These are phyloP conservation scores for Malassezia restricta DNA, from an alignment of 1,284 basidiomycete genomes.

Conservation along the genomic window DNA sequence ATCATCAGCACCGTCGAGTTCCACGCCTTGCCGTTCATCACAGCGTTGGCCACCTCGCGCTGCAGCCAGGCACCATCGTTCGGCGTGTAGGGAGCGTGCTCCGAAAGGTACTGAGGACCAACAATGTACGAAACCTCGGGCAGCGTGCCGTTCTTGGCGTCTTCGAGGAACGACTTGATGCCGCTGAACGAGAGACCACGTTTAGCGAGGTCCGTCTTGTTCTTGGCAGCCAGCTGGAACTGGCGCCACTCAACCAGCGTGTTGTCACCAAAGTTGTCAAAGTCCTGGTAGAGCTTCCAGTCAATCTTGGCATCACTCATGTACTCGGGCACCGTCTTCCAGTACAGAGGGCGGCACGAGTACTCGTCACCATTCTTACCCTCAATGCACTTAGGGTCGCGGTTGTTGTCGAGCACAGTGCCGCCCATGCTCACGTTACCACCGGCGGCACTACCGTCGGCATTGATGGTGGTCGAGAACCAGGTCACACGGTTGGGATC, in stretches of 20 bases:
- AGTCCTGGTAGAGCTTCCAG: slow-evolving; percentile 27
- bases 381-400: slow-evolving; percentile 12
- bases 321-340: slow-evolving; percentile 33
- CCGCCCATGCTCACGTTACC: slow-evolving; percentile 8
- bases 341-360: slow-evolving; percentile 16
- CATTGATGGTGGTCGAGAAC: slow-evolving; percentile 19
- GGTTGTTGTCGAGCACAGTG: slow-evolving; percentile 19
- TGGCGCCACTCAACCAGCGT: slow-evolving; percentile 15
- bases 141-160: slow-evolving; percentile 25
- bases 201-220: slow-evolving; percentile 10
- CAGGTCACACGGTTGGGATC: slow-evolving; percentile 26
- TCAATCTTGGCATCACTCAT: slow-evolving; percentile 22
- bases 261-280: slow-evolving; percentile 29
- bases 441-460: slow-evolving; percentile 4
- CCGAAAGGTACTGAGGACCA: slow-evolving; percentile 28
- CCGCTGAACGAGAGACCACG: slow-evolving; percentile 15
- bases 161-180: slow-evolving; percentile 23
- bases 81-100: slow-evolving; percentile 29
- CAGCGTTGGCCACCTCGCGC: slow-evolving; percentile 28
- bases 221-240: slow-evolving; percentile 17
- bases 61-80: slow-evolving; percentile 33
- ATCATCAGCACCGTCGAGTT: slow-evolving; percentile 24
- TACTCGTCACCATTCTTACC: slow-evolving; percentile 9
- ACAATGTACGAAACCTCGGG: slow-evolving; percentile 33
- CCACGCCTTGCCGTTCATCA: slow-evolving; percentile 24